These are phyloP conservation scores for Clonostachys solani DNA, from an alignment of 2,329 filamentous ascomycete genomes.

Conservation along the genomic window DNA sequence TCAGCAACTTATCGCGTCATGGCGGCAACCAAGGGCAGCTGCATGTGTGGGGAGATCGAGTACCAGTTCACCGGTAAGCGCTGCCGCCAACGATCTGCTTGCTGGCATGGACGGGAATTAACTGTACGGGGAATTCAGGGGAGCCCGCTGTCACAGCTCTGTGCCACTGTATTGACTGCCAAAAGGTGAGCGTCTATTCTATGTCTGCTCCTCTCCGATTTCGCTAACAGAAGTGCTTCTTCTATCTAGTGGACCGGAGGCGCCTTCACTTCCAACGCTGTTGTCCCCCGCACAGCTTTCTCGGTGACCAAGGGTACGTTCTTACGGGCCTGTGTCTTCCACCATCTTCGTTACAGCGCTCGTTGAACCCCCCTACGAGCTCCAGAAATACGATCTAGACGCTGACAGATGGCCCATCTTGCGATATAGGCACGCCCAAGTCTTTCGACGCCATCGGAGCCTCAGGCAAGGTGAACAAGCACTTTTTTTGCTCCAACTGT, in stretches of 20 bases:
- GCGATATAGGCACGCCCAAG: constrained; percentile 33
- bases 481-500: constrained; percentile 50
- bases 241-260: constrained; percentile 38
- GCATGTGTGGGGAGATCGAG: constrained; percentile 27
- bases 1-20: not conserved
- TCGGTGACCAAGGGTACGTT: constrained; percentile 39
- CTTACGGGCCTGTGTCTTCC: not conserved
- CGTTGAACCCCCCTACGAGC: too few relatives aligned
- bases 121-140: constrained; percentile 16
- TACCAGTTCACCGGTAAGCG: constrained; percentile 24
- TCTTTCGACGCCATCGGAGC: constrained; percentile 39
- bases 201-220: not conserved
- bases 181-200: constrained; percentile 33
- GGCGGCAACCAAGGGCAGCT: constrained; percentile 20
- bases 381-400: fast-evolving
- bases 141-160: constrained; percentile 36
- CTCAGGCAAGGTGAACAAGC: constrained; percentile 50
- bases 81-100: too few relatives aligned
- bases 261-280: constrained; percentile 49
- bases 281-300: constrained; percentile 41
- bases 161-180: constrained; percentile 50
- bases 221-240: not conserved
- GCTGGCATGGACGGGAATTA: not conserved
- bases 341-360: not conserved
- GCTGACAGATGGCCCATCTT: not conserved